Evolutionary conservation across 2,329 filamentous ascomycete species (phyloP), one percentile per base, ranked within the genome.

Genomic region (Claviceps lovelessii): DNA sequence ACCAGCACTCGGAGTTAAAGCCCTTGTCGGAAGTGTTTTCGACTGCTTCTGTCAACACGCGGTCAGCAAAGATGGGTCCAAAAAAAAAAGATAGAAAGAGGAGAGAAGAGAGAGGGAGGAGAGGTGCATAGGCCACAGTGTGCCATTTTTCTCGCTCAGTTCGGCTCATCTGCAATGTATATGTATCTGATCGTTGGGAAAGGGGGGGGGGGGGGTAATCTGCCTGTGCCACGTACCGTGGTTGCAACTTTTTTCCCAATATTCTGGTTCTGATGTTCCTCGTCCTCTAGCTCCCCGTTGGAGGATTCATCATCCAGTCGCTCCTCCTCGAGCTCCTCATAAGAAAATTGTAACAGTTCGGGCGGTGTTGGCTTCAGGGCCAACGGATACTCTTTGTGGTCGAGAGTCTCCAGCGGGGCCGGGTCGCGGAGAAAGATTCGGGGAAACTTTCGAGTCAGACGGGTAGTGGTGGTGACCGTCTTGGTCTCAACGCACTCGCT

Each of bases 301-400:
- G 65, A 63, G 3, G 64, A 61, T 35, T 67, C 67, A 6, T 62
- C 58, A 9, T 61, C 54, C 42, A 56, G 54, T 29, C 11, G 19
- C n/a, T 58, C 58, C 13, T 62, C 55, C 33, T 57, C 57, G 41
- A 11, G 45, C 28, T 47, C 11, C 23, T 47, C 45, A 29, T 95
- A 90, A 45, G 80, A 83, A 65, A 97, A 86, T 55, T 83, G 83
- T 58, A 83, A 81, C 57, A 98, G 74, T 52, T 86, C 84, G 17
- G 83, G 79, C 2, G 93, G 93, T 1, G 90, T 95, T 1, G 88
- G 85, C 51, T 87, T 84, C 58, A 80, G 78, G 42, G 91, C 91
- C 35, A 98, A 76, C 44, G 93, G 93, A 67, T 95, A 98, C 62
- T 93, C 83, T 67, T 94, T 95, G 15, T 85, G 77, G 68, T 97